Evolutionary conservation across 768 basidiomycete genomes (phyloP), one percentile per base, ranked within the genome.

Genomic region (Suillus subluteus): DNA sequence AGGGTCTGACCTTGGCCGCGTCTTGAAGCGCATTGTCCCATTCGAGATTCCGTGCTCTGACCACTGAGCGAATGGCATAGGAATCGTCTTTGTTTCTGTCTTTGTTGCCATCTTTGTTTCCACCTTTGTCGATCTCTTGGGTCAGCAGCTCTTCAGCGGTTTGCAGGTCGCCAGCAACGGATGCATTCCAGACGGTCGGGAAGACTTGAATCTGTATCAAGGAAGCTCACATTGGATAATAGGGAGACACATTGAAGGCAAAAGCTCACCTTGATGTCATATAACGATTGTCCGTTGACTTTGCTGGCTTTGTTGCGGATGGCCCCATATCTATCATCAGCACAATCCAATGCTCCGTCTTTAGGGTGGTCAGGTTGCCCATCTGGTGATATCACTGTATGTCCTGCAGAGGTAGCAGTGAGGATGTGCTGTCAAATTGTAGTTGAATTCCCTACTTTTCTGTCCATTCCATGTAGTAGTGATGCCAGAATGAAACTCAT

Each of bases 21-120:
- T 50, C 48, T 50, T 50, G 48, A 23, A 50, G 48, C 13, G 48
- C 48, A 50, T 50, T 50, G 23, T 50, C 48, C 48, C 48, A 50
- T 50, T 50, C 48, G 6, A 13, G 23, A 50, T 23, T 50, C 48
- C 23, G 23, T 50, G 48, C 48, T 50, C 48, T 50, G 6, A 50
- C 48, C 48, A 50, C 23, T 50, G 48, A 50, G 13, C 23, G 48
- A 50, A 50, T 50, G 23, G 48, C 48, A 23, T 23, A 23, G 23
- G 48, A 50, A 23, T 50, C 23, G 23, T 50, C n/a, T 50, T 50
- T 50, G 12, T 7, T 23, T 6, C 48, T 13, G 15, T 50, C 48
- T 23, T 23, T 13, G 13, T 50, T 26, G 26, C 26, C 26, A 26
- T 50, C n/a, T 50, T 50, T 50, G 12, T 7, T 23, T 6, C 48